phyloP scores from a whole-genome alignment of 371 early-diverging fungal genomes.

The Dichotomocladium elegans region DNA sequence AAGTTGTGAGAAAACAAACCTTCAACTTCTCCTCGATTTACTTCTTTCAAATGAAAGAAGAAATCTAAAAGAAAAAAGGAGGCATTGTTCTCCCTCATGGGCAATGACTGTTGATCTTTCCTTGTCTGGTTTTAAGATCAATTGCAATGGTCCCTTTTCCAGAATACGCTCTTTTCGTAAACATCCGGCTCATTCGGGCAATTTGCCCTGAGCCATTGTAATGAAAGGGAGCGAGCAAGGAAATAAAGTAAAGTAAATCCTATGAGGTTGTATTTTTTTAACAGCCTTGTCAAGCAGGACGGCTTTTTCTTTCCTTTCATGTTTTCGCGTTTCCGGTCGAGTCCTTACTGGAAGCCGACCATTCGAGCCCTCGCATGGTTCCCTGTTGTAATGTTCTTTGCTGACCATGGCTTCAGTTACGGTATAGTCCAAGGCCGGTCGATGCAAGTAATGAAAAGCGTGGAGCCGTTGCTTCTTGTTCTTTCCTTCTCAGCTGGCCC shows the following conservation, averaged over 20 bases:
- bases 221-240: not conserved
- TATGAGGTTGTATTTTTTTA: not conserved
- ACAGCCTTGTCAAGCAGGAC: not conserved
- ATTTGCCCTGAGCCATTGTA: not conserved
- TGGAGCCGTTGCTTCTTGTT: no score
- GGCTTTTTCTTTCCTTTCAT: conserved; percentile 1
- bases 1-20: not conserved
- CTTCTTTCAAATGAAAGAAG: no score
- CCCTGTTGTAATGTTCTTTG: conserved; percentile 56
- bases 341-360: conserved; percentile 24
- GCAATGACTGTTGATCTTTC: not conserved
- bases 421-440: conserved; percentile 62
- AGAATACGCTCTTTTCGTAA: not conserved
- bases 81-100: not conserved
- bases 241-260: not conserved
- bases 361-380: conserved; percentile 48
- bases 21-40: no score
- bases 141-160: no score
- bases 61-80: not conserved
- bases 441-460: conserved; percentile 74
- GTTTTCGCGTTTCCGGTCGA: conserved; percentile 23
- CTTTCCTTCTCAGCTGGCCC: not conserved
- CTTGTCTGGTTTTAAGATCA: no score
- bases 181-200: not conserved
- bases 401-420: conserved; percentile 60